Evolutionary conservation across 164 flowering plant species (phyloP), one percentile per base, ranked within the genome.

Genomic region (Nymphaea thermarum): DNA sequence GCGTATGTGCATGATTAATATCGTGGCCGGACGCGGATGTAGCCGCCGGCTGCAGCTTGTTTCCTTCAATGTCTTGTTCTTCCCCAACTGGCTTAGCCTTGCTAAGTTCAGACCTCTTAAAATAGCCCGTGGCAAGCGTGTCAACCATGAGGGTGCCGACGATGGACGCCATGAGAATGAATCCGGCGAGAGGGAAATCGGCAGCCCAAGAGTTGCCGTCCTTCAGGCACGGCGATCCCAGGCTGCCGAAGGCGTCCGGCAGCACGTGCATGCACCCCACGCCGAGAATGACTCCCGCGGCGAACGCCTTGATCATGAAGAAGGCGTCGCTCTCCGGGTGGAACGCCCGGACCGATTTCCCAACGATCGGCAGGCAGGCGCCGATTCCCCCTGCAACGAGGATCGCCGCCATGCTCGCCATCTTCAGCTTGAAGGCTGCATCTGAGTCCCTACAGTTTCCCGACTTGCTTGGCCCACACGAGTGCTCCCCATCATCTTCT

Each of bases 261-360:
- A 80, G 62, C 4, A 82, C 67, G 62, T 82, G 85, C 15, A 82
- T 65, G 59, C 72, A 75, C 7, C 82, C 84, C 2, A 82, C 79
- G 1, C 82, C 76, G 12, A 81, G 69, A 6, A 81, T 81, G 10
- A 81, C 82, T 3, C 85, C 85, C 4, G 77, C 85, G 0, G 85
- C 85, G 59, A 82, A 82, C 3, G 85, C 78, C 66, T 82, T 82
- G 62, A 82, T 62, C 43, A 76, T 41, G 67, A 74, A 74, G 69
- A 82, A 81, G 15, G 76, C 42, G 43, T 76, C 65, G 6, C 70
- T 79, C 63, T 75, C 81, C 1, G 81, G 81, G 4, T 60, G 60
- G 25, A 77, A 65, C 2, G 72, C 67, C 2, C 74, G 63, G 12
- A 82, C 15, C 4, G 43, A 60, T 45, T 68, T 77, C n/a, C 79